phyloP scores from a whole-genome alignment of 2,329 filamentous ascomycete genomes.

The Coccinonectria pachysandricola region DNA sequence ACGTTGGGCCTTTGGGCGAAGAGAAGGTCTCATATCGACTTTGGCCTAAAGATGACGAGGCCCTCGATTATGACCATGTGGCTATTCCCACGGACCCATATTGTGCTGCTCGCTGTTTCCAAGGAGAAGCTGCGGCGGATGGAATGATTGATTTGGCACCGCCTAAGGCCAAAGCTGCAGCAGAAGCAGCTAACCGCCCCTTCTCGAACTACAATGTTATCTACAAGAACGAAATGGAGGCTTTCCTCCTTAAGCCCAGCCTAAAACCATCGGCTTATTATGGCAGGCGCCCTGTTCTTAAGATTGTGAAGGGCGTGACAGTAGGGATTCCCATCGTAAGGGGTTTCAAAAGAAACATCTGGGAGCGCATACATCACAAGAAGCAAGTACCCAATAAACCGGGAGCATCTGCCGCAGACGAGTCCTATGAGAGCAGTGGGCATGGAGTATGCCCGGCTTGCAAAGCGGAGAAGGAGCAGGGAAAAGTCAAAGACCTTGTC shows the following conservation, averaged over 20 bases:
- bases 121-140: slow-evolving; percentile 48
- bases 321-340: slow-evolving; percentile 83
- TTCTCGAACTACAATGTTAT: slow-evolving; percentile 75
- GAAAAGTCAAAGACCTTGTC: slow-evolving; percentile 74
- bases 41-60: slow-evolving; percentile 50
- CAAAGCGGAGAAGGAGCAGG: slow-evolving; percentile 49
- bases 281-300: slow-evolving; percentile 67
- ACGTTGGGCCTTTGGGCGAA: slow-evolving; percentile 82
- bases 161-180: slow-evolving; percentile 24
- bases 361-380: slow-evolving; percentile 60
- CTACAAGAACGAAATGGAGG: slow-evolving; percentile 66
- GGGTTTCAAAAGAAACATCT: slow-evolving; percentile 70
- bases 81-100: slow-evolving; percentile 43
- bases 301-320: slow-evolving; percentile 72
- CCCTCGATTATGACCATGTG: slow-evolving; percentile 8
- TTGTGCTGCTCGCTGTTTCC: slow-evolving; percentile 50
- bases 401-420: slow-evolving; percentile 17
- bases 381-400: slow-evolving; percentile 23
- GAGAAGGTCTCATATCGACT: slow-evolving; percentile 79
- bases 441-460: slow-evolving; percentile 44
- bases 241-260: slow-evolving; percentile 79
- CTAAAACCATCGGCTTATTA: slow-evolving; percentile 79
- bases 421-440: slow-evolving; percentile 19
- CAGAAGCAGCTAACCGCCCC: slow-evolving; percentile 37
- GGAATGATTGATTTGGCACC: slow-evolving; percentile 31